phyloP scores from a whole-genome alignment of 1,139 yeast species.

The Nakaseomyces bracarensis region DNA sequence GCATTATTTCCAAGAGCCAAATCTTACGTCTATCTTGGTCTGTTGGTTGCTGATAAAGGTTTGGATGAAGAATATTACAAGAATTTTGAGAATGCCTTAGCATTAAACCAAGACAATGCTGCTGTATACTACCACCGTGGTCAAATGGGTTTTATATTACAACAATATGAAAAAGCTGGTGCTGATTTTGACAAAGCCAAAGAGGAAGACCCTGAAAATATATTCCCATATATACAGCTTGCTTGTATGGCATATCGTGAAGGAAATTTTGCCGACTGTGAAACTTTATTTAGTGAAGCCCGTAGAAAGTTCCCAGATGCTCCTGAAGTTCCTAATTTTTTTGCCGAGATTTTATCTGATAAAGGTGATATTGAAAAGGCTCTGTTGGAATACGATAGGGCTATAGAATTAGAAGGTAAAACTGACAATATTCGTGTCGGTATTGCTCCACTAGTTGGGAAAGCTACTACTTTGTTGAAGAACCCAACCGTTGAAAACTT shows the following conservation, averaged over 20 bases:
- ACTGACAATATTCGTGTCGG: slow-evolving; percentile 53
- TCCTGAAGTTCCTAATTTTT: slow-evolving; percentile 90
- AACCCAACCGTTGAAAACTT: slow-evolving; percentile 45
- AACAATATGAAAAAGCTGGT: slow-evolving; percentile 67
- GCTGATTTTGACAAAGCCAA: slow-evolving; percentile 70
- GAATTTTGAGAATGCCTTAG: slow-evolving; percentile 59
- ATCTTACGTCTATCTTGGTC: slow-evolving; percentile 75
- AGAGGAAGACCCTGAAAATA: slow-evolving; percentile 63
- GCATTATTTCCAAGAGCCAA: slow-evolving; percentile 68
- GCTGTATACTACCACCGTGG: slow-evolving; percentile 93
- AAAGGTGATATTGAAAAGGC: slow-evolving; percentile 68
- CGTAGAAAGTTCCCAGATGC: slow-evolving; percentile 72
- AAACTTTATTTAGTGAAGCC: slow-evolving; percentile 64
- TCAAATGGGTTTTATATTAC: slow-evolving; percentile 77
- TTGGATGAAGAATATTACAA: slow-evolving; percentile 51
- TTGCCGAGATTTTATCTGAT: slow-evolving; percentile 88
- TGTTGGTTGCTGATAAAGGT: slow-evolving; percentile 75
- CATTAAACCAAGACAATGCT: slow-evolving; percentile 60
- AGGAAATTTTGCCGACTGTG: slow-evolving; percentile 54
- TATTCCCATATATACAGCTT: slow-evolving; percentile 81
- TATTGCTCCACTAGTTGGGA: slow-evolving; percentile 83
- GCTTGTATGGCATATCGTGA: slow-evolving; percentile 89
- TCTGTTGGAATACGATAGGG: slow-evolving; percentile 74
- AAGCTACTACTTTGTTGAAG: slow-evolving; percentile 68
- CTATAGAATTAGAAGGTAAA: slow-evolving; percentile 65